Base-by-base conservation (phyloP, 1,284 basidiomycete genomes). In the Heliocybe sulcata region DNA sequence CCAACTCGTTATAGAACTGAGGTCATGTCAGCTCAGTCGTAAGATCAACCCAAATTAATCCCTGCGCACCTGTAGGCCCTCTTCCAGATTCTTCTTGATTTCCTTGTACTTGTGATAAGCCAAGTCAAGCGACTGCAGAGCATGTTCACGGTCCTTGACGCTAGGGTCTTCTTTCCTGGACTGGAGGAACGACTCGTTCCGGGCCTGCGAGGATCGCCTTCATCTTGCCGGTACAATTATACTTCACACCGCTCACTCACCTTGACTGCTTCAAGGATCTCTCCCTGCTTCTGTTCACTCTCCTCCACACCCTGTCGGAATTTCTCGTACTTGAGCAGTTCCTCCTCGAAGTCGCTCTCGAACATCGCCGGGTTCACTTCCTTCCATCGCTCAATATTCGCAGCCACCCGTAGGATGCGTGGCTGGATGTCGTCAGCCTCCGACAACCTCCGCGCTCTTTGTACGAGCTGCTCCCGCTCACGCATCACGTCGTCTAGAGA, bases 81-180 rank as follows among this genome's bases (percentile, higher is more conserved):
- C 94, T 53, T 91, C 86, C 11, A 96, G 75, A 66, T 98, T 94
- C 54, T 83, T 81, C 1, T 76, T 77, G 16, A 97, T 89, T 69
- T 98, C 94, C 51, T 82, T 79, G 70, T 95, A 97, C 65, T 93
- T 93, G 71, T 87, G 86, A 69, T 93, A 92, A 0, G 93, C 91
- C 33, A 88, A 69, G 61, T 97, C 92, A 52, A 98, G 82, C n/a
- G 85, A 85, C 65, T 94, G 93, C 42, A 98, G 71, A 0, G 87
- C 87, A 57, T 81, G 75, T 70, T 97, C 92, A n/a, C 95, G 80
- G 45, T 87, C 86, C 65, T 90, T 92, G 8, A 94, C 79, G 14
- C 78, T 73, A 0, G 84, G 79, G 64, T 96, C 94, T 14, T 90
- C 87, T 67, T 80, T 85, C 14, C 94, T 77, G 1, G 92, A 91